Evolutionary conservation across 768 basidiomycete species (phyloP), one percentile per base, ranked within the genome.

Genomic region (Xanthoconium purpureum): DNA sequence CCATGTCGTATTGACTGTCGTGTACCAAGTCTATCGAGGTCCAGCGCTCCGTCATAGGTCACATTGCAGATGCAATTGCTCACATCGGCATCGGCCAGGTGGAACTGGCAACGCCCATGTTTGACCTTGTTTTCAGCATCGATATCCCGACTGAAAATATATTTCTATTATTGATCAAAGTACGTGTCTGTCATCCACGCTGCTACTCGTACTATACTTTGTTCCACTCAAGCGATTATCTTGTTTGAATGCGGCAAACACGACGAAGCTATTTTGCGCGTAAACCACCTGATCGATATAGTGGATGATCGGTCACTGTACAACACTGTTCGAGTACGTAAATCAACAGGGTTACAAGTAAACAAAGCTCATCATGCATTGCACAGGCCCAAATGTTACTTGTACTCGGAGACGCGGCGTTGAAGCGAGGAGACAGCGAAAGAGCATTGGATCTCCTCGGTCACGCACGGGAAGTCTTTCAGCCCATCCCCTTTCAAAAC

Each of bases 81-180:
- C 20, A 7, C 17, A 24, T 51, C 10, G 29, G 45, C 12, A 20
- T 30, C 10, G 6, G 28, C 5, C 47, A 61, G 2, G 6, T 37
- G 0, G 56, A 61, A 2, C 36, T n/a, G 6, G 63, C 35, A 5
- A 45, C 50, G 29, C 29, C 40, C 13, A 7, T 18, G 13, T 57
- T 63, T 24, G 59, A 64, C 35, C 58, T 61, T 13, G 48, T 48
- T 2, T 55, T 64, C 20, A 30, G 6, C 4, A 20, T 52, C 0
- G 18, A 29, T n/a, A 29, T 24, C 11, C 2, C 39, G 7, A 9
- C 9, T 6, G 63, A 64, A 14, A 55, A 20, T 14, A 40, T 28
- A 2, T 40, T 61, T 50, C 47, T 64, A 4, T 40, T 64, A 12
- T 32, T 57, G 0, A 49, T 64, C 29, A 64, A 61, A 59, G 63